A percentile compares a stretch with the other conserved stretches of the same genome.
Evolutionary conservation across 805 yeast species (phyloP).

Genomic region (Maudiozyma bulderi): DNA sequence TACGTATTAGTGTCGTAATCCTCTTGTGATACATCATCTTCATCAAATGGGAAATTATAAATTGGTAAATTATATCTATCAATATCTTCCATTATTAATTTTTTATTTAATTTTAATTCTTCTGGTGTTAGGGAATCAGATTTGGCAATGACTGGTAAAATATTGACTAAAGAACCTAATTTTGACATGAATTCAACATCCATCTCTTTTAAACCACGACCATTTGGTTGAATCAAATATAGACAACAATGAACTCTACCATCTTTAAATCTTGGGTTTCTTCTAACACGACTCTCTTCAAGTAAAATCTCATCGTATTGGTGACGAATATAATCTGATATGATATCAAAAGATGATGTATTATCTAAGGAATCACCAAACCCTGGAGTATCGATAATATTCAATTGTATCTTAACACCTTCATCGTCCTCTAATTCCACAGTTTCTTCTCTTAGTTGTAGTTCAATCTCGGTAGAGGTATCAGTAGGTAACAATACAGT

Average conservation of each 20-base stretch:
- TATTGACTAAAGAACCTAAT: constrained; percentile 70
- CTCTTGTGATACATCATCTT: constrained; percentile 46
- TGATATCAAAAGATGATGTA: constrained; percentile 52
- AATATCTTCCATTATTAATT: constrained; percentile 67
- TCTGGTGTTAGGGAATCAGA: constrained; percentile 76
- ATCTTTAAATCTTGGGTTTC: constrained; percentile 79
- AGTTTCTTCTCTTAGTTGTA: constrained; percentile 63
- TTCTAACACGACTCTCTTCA: constrained; percentile 71
- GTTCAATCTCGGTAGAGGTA: constrained; percentile 37
- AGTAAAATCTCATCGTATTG: constrained; percentile 76
- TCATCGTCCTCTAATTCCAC: constrained; percentile 83
- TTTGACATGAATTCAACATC: constrained; percentile 73
- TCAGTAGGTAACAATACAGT: constrained; percentile 50
- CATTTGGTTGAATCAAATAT: constrained; percentile 75
- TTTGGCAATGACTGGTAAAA: constrained; percentile 79
- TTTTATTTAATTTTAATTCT: constrained; percentile 67
- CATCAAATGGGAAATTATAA: constrained; percentile 61
- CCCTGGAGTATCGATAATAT: constrained; percentile 75
- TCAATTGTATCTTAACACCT: constrained; percentile 70
- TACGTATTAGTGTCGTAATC: constrained; percentile 57
- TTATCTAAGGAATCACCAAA: constrained; percentile 70
- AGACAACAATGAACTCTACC: constrained; percentile 71
- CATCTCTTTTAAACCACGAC: constrained; percentile 68
- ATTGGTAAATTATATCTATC: constrained; percentile 60
- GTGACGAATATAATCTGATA: constrained; percentile 71